A percentile compares a stretch with the other conserved stretches of the same genome.
phyloP scores from a whole-genome alignment of 2,329 filamentous ascomycete species.

The Parascedosporium putredinis region DNA sequence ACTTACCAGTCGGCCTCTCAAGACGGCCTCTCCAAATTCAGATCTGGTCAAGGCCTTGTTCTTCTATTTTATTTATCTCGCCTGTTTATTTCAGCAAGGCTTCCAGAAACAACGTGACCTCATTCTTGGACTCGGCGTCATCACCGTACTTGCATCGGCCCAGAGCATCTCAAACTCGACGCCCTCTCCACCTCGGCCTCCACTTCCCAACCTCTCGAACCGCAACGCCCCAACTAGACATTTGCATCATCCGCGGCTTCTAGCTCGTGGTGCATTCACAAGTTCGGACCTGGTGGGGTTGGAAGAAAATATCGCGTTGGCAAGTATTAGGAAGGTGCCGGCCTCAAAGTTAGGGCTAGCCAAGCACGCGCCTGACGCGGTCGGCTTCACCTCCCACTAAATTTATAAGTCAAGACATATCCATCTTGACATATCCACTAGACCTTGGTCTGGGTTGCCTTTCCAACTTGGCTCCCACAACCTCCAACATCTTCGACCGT shows the following conservation, averaged over 20 bases:
- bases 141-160: neutral
- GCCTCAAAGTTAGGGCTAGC: constrained; percentile 2
- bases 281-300: neutral
- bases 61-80: neutral
- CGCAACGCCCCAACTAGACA: constrained; percentile 5
- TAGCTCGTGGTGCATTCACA: neutral
- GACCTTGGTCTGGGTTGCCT: neutral
- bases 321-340: neutral
- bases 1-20: neutral
- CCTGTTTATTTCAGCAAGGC: too few species aligned
- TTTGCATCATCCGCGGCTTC: neutral
- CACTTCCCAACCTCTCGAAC: neutral
- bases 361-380: constrained; percentile 6
- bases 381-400: constrained; percentile 9
- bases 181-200: neutral
- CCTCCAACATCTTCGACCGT: neutral
- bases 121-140: neutral
- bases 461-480: too few species aligned
- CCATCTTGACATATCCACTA: neutral
- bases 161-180: neutral
- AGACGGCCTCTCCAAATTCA: neutral
- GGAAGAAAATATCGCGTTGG: neutral
- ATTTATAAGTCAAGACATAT: neutral
- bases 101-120: neutral
- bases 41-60: neutral